Evolutionary conservation across 148 eudicot genomes (phyloP), one percentile per base, ranked within the genome.

Genomic region (Pharnaceum exiguum): DNA sequence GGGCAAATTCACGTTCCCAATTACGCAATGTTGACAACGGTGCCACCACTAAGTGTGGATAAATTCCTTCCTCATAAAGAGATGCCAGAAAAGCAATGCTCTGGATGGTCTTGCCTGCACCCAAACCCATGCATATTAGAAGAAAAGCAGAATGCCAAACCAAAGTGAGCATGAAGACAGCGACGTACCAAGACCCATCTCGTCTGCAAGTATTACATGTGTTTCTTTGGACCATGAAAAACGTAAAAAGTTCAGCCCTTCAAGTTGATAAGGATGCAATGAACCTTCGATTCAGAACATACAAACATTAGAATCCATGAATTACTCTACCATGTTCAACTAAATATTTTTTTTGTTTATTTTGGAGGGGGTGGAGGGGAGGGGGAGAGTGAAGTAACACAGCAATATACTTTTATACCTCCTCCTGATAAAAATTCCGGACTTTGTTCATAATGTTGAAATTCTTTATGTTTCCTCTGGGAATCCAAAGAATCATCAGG

Each of bases 1-100:
- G 65, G 56, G 96, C 91, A 80, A 93, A 93, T 65, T 93, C 99
- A 35, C 99, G 96, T 61, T 93, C 99, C 96, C 99, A 93, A 63
- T 93, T 93, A 40, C 99, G 83, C 77, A 93, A 66, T 53, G 99
- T 93, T 19, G 99, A 93, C 55, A 93, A 83, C 15, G 99, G 99
- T 5, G 99, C 99, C 49, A 93, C 95, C 53, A 93, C 99, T 42
- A 93, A 49, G 78, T 86, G 95, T 46, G 96, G 95, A 69, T 51
- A 54, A 33, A 82, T 54, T 53, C 77, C 75, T 48, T 83, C 96
- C 67, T 77, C 91, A 53, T 66, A 75, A 43, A 85, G 95, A 22
- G 99, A 89, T 23, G 96, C 91, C 67, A 93, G 44, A 65, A 86
- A 89, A 54, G 99, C 99, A 73, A 93, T 93, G 57, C 96, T 93